phyloP scores from a whole-genome alignment of 176 grass and related monocot species.

The Hyparrhenia diplandra region DNA sequence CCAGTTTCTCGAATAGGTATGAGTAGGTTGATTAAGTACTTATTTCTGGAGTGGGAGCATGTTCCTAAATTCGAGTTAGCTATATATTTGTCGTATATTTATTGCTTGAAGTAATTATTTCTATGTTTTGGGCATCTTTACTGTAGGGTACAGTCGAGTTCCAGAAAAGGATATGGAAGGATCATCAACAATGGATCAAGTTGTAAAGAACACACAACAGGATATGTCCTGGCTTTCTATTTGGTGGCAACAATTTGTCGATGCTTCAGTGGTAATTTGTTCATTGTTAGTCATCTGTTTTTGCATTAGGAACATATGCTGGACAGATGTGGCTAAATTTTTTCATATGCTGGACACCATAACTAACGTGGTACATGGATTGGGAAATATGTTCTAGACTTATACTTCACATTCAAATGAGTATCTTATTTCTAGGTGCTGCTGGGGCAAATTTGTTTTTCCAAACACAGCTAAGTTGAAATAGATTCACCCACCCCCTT shows the following conservation, averaged over 20 bases:
- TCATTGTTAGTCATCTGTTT: background rate
- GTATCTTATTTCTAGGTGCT: background rate
- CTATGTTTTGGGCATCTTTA: slow-evolving; percentile 5
- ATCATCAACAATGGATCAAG: slow-evolving; percentile 18
- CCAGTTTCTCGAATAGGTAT: background rate
- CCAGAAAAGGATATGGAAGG: slow-evolving; percentile 54
- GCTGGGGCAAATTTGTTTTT: background rate
- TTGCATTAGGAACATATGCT: too few species aligned
- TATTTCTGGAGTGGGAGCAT: background rate
- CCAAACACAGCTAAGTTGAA: background rate
- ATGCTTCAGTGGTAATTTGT: slow-evolving; percentile 55
- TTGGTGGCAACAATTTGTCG: slow-evolving; percentile 73
- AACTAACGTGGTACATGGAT: background rate
- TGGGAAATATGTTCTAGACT: background rate
- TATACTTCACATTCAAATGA: background rate
- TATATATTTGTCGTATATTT: background rate
- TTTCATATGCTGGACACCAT: background rate
- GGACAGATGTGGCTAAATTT: background rate
- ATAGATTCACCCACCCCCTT: background rate
- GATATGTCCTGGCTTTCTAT: slow-evolving; percentile 32
- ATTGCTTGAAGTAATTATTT: background rate
- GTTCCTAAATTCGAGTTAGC: background rate
- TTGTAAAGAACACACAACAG: slow-evolving; percentile 21
- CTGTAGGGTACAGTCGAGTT: slow-evolving; percentile 43
- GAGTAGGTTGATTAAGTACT: background rate